Base-by-base conservation (phyloP, 2,329 filamentous ascomycete genomes). In the Parasarocladium wereldwijsianum region DNA sequence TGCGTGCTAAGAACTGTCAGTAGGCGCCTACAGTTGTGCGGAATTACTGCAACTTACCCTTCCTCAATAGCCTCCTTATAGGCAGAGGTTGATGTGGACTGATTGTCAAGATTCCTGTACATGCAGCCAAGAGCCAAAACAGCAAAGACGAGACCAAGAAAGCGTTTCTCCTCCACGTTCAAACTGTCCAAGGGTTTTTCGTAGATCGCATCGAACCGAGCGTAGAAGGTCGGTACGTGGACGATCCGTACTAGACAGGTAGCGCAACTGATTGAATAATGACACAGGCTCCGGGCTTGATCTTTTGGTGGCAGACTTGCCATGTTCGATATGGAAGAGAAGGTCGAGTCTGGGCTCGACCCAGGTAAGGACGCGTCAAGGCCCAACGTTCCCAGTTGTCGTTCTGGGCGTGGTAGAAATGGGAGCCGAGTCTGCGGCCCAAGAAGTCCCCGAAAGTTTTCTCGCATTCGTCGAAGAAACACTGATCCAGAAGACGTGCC, bases 401-500 rank as follows among this genome's bases (percentile, higher is more conserved):
- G 55, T 17, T 66, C 61, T 10, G 62, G 48, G 37, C 62, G 51
- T 31, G 67, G 60, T 36, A 76, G 53, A 46, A 77, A 71, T 12
- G 73, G 64, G 36, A 70, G 54, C 43, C 69, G 62, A 38, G 67
- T 62, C 26, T 73, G 66, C 23, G 70, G 67, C 13, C 76, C 76
- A 27, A 90, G 66, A 39, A 90, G 62, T 36, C 76, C 73, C 25
- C 82, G 78, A 40, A 94, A 82, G 45, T 93, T 80, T 44, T 92
- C 81, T 43, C 84, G 78, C 67, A 98, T 77, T 32, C 82, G 75
- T 38, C 74, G 71, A 42, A 94, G 67, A 50, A 94, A 98, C 38
- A 87, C 83, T 24, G 86, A 69, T 3, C 87, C 86, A 0, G 90
- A 96, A 0, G 87, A 94, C 38, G 82, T 80, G 27, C 90, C 90